Evolutionary conservation across 768 basidiomycete species (phyloP).

Genomic region (Tulasnella sp.): DNA sequence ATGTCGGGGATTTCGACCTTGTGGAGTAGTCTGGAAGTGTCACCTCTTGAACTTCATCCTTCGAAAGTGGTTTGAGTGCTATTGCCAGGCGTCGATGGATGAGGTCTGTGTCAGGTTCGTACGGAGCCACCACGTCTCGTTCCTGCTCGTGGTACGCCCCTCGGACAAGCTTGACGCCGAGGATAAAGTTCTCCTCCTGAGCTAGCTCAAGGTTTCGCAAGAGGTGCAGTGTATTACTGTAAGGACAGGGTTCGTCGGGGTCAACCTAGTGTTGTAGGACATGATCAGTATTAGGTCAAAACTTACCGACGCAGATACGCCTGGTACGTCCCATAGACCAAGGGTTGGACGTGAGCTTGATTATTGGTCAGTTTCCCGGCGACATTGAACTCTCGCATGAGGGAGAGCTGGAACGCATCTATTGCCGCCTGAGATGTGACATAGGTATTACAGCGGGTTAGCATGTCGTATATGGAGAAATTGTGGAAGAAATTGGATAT

Average conservation of each 20-base stretch:
- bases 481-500: too few relatives aligned
- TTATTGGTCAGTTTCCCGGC: constrained; percentile 15
- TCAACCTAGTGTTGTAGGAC: neutral
- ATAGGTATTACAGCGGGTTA: neutral
- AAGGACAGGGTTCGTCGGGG: neutral
- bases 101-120: constrained; percentile 2
- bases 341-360: constrained; percentile 38
- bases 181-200: constrained; percentile 48
- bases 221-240: constrained; percentile 60
- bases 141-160: constrained; percentile 87
- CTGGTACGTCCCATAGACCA: constrained; percentile 81
- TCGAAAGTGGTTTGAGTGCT: neutral
- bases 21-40: neutral
- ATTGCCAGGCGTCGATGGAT: neutral
- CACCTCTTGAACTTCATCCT: too few relatives aligned
- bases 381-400: constrained; percentile 67
- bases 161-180: constrained; percentile 87
- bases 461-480: neutral
- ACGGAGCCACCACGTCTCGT: constrained; percentile 35
- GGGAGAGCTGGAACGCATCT: constrained; percentile 61
- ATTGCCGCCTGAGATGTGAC: constrained; percentile 56
- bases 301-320: constrained; percentile 68
- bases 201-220: constrained; percentile 54
- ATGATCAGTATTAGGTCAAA: neutral
- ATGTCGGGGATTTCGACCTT: constrained; percentile 43